Evolutionary conservation across 208 protist genomes (phyloP).

Genomic region (Naegleria lovaniensis): DNA sequence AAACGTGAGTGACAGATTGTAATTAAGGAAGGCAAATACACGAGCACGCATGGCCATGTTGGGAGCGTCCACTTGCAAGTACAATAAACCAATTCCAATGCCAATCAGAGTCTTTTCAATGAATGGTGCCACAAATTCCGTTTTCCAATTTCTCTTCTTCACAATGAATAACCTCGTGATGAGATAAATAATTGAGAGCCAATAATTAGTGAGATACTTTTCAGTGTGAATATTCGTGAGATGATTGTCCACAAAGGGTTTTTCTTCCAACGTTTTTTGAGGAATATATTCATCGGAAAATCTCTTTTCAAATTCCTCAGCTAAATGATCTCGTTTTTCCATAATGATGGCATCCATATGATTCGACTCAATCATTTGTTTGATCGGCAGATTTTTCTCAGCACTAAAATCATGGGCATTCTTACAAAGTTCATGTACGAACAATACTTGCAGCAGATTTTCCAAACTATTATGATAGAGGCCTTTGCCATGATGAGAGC

Average conservation of each 20-base stretch:
- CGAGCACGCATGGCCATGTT: neutral
- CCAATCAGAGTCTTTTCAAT: neutral
- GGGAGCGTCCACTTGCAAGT: neutral
- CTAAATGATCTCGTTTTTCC: neutral
- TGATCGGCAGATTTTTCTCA: no score
- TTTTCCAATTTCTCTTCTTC: neutral
- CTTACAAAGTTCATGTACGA: neutral
- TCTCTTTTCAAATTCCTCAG: neutral
- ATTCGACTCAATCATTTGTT: no score
- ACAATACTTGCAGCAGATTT: neutral
- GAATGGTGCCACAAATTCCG: neutral
- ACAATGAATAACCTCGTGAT: neutral
- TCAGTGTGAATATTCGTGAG: neutral
- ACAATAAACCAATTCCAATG: neutral
- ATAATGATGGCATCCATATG: no score
- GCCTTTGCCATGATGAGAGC: no score
- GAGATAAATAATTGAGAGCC: neutral
- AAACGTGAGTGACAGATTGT: neutral
- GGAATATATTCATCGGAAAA: neutral
- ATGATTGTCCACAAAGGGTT: neutral
- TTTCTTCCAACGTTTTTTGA: neutral
- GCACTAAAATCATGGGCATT: neutral
- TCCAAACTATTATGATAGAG: neutral
- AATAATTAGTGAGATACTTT: neutral
- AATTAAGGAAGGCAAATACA: neutral